phyloP scores from a whole-genome alignment of 169 alveolate genomes.

The Eimeria acervulina region DNA sequence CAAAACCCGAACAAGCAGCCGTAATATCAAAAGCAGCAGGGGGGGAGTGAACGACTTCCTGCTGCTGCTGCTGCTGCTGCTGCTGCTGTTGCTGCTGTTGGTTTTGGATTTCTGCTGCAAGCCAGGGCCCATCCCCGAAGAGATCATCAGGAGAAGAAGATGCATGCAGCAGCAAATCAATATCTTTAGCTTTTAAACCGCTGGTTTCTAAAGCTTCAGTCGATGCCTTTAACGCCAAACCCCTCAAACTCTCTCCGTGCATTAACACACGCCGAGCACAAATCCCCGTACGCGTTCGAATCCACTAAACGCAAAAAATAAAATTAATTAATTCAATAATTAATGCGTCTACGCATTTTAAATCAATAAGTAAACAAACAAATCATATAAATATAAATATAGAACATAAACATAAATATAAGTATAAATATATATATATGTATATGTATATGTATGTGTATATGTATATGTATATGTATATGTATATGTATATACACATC shows the following conservation, averaged over 20 bases:
- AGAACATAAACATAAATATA: no score
- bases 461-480: no score
- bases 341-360: no score
- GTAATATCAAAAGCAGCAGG: constrained; percentile 83
- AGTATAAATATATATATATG: no score
- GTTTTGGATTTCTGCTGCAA: constrained; percentile 81
- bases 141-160: constrained; percentile 88
- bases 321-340: background rate
- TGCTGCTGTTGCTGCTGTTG: background rate
- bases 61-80: constrained; percentile 24
- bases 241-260: constrained; percentile 83
- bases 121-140: constrained; percentile 88
- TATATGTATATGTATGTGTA: no score
- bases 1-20: constrained; percentile 89
- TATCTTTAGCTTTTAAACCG: constrained; percentile 76
- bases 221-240: constrained; percentile 83
- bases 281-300: constrained; percentile 87
- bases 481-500: no score
- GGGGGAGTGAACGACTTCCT: constrained; percentile 63
- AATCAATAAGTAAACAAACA: no score
- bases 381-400: background rate
- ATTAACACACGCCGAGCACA: constrained; percentile 84
- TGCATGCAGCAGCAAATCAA: constrained; percentile 88
- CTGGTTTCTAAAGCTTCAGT: constrained; percentile 78
- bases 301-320: constrained; percentile 84